phyloP scores from a whole-genome alignment of 768 basidiomycete species.

The Termitomyces sp. region DNA sequence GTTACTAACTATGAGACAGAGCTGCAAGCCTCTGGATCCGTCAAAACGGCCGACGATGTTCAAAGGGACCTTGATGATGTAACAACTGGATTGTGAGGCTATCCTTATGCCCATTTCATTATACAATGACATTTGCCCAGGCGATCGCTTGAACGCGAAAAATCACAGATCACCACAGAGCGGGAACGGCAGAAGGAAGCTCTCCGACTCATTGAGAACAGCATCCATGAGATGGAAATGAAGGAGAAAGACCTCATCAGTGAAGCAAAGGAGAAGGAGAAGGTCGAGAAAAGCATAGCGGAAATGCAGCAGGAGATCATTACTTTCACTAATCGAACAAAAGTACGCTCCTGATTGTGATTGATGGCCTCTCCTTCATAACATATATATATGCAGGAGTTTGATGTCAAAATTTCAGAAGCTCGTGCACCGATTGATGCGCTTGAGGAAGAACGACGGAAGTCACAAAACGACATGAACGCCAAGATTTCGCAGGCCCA shows the following conservation, averaged over 20 bases:
- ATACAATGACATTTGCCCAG: conserved; percentile 31
- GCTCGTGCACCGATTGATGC: conserved; percentile 64
- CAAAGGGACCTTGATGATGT: conserved; percentile 72
- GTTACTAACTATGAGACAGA: conserved; percentile 64
- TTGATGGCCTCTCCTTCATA: not conserved
- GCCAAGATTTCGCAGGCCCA: conserved; percentile 53
- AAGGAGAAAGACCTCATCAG: conserved; percentile 55
- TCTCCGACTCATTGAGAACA: conserved; percentile 56
- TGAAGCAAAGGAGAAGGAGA: conserved; percentile 58
- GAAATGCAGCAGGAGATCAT: conserved; percentile 58
- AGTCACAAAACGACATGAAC: conserved; percentile 48
- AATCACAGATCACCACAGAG: conserved; percentile 53
- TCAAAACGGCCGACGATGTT: conserved; percentile 83
- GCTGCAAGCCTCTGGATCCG: conserved; percentile 69
- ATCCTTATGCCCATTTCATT: not conserved
- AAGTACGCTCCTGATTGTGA: conserved; percentile 35
- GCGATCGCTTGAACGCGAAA: conserved; percentile 65
- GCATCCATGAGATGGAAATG: conserved; percentile 62
- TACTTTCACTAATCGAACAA: conserved; percentile 42
- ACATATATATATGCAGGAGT: conserved; percentile 41
- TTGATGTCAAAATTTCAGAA: conserved; percentile 59
- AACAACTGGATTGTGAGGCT: conserved; percentile 60
- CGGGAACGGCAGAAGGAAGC: conserved; percentile 57
- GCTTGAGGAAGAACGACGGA: conserved; percentile 56
- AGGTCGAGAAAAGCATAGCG: conserved; percentile 54